Evolutionary conservation across 768 basidiomycete genomes (phyloP), one percentile per base, ranked within the genome.

Genomic region (Mycena haematopus): DNA sequence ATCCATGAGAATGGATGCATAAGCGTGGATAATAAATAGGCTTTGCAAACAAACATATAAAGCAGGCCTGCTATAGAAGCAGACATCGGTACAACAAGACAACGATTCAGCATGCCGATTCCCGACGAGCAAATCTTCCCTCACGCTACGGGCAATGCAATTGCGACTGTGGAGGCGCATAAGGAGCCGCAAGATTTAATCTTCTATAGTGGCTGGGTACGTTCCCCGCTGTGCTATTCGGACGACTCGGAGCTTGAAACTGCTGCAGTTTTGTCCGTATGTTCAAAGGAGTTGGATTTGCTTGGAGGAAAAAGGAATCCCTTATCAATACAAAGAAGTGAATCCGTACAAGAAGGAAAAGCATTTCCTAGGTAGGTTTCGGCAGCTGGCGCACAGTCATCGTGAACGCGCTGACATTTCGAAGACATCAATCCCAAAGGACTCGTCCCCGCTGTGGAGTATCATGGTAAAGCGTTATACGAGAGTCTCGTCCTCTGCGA

Each of bases 311-410:
- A 83, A 80, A 56, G 82, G 82, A 0, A 84, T 90, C 29, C 84
- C 84, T 1, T 91, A 90, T 68, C 86, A 87, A 63, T 89, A 88
- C 70, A 81, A 82, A 61, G 86, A 89, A 69, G 80, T 86, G 22
- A 87, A 89, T 72, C 87, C 88, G 2, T 90, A 90, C 78, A 87
- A 86, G 74, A 90, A 89, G 67, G 85, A 85, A 68, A 74, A 79
- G 17, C 78, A 83, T 44, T 86, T 85, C 69, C 75, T 86, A 27
- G 81, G 84, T 83, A 31, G 81, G 84, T 83, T 62, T 36, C 78
- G 19, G 27, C 36, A 19, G n/a, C n/a, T 35, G 6, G 52, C 22
- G 25, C 33, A 42, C 7, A 25, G 21, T 17, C 13, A 13, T 10
- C 19, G 29, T 9, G 21, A 42, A 38, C 50, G 31, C 19, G 22